Conservation (phyloP, 371 early-diverging fungal genomes). For the Paramicrosporidium saccamoebae region DNA sequence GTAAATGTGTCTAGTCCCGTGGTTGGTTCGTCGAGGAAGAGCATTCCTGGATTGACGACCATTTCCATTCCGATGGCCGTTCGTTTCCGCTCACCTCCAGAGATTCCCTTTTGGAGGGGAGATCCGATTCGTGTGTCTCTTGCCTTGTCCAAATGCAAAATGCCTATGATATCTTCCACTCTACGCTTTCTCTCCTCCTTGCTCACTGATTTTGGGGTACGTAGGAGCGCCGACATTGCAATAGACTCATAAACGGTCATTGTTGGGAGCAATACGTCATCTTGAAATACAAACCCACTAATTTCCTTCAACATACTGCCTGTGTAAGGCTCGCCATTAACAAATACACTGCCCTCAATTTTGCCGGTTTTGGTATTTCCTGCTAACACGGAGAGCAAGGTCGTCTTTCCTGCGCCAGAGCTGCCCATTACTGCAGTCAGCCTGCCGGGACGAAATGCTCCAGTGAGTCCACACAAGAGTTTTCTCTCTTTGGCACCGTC, state of each 20-base stretch:
- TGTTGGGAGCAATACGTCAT: slow-evolving; percentile 45
- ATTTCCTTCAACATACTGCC: slow-evolving; percentile 15
- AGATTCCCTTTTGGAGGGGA: slow-evolving; percentile 16
- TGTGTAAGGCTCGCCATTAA: slow-evolving; percentile 31
- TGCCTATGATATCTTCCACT: slow-evolving; percentile 30
- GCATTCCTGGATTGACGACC: slow-evolving; percentile 24
- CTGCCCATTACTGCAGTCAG: slow-evolving; percentile 8
- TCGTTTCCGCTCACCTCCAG: slow-evolving; percentile 23
- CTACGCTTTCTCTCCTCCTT: slow-evolving; percentile 11
- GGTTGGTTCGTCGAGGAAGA: slow-evolving; percentile 57
- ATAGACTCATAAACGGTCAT: slow-evolving; percentile 66
- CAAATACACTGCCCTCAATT: slow-evolving; percentile 45
- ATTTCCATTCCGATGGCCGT: slow-evolving; percentile 25
- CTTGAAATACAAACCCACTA: slow-evolving; percentile 68
- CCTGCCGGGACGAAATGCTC: slow-evolving; percentile 7
- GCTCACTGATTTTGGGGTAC: no score
- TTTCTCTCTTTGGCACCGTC: no score
- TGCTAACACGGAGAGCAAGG: slow-evolving; percentile 57
- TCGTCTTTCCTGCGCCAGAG: slow-evolving; percentile 32
- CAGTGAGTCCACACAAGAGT: slow-evolving; percentile 5
- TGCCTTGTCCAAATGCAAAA: slow-evolving; percentile 35
- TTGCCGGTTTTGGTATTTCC: slow-evolving; percentile 40
- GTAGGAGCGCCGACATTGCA: slow-evolving; percentile 43
- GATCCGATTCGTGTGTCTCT: slow-evolving; percentile 48
- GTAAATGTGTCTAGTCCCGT: slow-evolving; percentile 24